Evolutionary conservation across 2,329 filamentous ascomycete species (phyloP).

Genomic region (Cordyceps javanica): DNA sequence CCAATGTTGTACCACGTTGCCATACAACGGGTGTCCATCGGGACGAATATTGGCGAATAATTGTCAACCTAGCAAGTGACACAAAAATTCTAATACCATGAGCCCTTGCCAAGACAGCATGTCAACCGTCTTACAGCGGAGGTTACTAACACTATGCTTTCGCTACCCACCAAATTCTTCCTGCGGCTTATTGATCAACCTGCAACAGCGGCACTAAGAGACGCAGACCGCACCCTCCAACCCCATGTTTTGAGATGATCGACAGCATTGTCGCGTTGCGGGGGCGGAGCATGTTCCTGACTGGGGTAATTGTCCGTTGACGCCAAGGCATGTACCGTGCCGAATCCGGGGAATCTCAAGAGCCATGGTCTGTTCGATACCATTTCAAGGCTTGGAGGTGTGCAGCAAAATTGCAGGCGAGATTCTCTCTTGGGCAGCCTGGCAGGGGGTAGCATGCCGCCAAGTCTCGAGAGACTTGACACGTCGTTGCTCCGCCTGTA

Average conservation of each 20-base stretch:
- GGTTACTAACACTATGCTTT: too few relatives aligned
- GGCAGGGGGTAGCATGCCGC: background rate
- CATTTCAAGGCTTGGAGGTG: background rate
- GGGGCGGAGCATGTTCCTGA: conserved; percentile 7
- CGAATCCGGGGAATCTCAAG: background rate
- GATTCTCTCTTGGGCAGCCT: background rate
- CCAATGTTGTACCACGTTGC: too few relatives aligned
- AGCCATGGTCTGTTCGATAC: background rate
- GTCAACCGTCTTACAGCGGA: too few relatives aligned
- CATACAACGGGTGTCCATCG: too few relatives aligned
- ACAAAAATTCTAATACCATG: too few relatives aligned
- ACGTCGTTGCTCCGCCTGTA: background rate
- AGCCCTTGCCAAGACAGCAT: too few relatives aligned
- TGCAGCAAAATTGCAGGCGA: background rate
- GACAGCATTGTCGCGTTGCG: background rate
- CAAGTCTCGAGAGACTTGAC: background rate
- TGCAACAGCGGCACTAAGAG: background rate
- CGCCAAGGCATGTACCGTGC: background rate
- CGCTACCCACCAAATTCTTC: too few relatives aligned
- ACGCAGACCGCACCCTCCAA: background rate
- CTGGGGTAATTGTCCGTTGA: conserved; percentile 8
- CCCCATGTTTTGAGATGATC: conserved; percentile 2
- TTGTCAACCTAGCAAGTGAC: too few relatives aligned
- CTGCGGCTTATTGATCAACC: background rate
- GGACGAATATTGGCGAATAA: too few relatives aligned